A percentile compares a stretch with the other conserved stretches of the same genome.
Conservation (phyloP, 805 yeast species). For the Lachancea quebecensis region DNA sequence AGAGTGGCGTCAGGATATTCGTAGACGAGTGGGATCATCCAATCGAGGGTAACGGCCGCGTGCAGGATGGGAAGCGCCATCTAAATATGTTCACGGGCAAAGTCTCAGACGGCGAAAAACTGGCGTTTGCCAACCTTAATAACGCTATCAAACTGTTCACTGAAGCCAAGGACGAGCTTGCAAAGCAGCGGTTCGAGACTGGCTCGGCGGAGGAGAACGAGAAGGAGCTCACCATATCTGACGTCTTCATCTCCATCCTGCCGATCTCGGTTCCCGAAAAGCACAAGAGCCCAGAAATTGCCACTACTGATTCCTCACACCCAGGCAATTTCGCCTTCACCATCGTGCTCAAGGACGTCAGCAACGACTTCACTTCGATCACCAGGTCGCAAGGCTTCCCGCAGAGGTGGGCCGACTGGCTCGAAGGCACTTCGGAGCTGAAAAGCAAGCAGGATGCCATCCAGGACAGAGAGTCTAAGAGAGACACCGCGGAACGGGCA, state of each 20-base stretch:
- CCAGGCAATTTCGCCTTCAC: conserved; percentile 65
- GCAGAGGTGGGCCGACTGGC: conserved; percentile 86
- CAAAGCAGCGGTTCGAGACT: conserved; percentile 22
- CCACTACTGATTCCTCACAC: conserved; percentile 34
- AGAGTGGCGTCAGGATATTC: conserved; percentile 63
- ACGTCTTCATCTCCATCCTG: conserved; percentile 63
- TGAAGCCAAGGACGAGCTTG: conserved; percentile 26
- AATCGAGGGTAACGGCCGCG: conserved; percentile 22
- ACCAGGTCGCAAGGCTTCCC: conserved; percentile 90
- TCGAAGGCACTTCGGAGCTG: conserved; percentile 31
- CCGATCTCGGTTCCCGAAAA: conserved; percentile 40
- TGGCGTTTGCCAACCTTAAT: conserved; percentile 82
- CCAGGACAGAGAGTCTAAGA: conserved; percentile 18
- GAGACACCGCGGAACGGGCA: conserved; percentile 18
- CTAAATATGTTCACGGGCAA: conserved; percentile 74
- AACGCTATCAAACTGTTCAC: conserved; percentile 47
- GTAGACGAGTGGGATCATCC: conserved; percentile 47
- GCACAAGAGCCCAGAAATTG: conserved; percentile 21
- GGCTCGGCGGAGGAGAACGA: conserved; percentile 15
- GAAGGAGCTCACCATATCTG: conserved; percentile 37
- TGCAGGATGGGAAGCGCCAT: conserved; percentile 30
- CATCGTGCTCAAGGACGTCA: conserved; percentile 67
- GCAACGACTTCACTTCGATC: conserved; percentile 65
- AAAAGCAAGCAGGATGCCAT: conserved; percentile 31
- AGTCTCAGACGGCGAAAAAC: conserved; percentile 75